Conservation (phyloP, 2,329 filamentous ascomycete species). For the Stagonosporopsis rhizophila region DNA sequence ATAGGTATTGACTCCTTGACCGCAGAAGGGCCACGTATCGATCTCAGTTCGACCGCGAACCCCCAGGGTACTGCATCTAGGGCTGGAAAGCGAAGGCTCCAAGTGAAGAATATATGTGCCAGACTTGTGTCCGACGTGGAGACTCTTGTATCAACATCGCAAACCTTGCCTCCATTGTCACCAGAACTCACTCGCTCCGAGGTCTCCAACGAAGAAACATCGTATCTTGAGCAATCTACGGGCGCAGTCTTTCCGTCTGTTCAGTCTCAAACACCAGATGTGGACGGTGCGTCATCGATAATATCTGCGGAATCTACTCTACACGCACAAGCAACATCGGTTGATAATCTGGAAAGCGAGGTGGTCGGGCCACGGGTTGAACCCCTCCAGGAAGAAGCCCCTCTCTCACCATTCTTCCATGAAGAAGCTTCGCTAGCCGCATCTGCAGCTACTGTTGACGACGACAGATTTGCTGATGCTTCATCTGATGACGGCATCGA, state of each 20-base stretch:
- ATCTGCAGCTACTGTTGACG: slow-evolving; percentile 46
- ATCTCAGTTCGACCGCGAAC: slow-evolving; percentile 25
- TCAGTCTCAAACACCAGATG: not conserved
- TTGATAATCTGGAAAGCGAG: not conserved
- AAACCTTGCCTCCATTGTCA: slow-evolving; percentile 65
- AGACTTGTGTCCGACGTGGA: slow-evolving; percentile 72
- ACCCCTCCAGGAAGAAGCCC: not conserved
- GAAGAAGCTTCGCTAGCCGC: slow-evolving; percentile 16
- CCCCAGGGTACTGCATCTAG: slow-evolving; percentile 52
- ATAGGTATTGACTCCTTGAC: slow-evolving; percentile 71
- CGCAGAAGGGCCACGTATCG: slow-evolving; percentile 33
- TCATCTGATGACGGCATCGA: slow-evolving; percentile 45
- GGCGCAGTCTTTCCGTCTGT: not conserved
- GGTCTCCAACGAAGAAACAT: slow-evolving; percentile 28
- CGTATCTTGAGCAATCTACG: slow-evolving; percentile 27
- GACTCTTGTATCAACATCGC: slow-evolving; percentile 67
- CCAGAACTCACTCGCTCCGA: slow-evolving; percentile 60
- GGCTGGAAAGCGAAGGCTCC: slow-evolving; percentile 70
- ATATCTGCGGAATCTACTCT: slow-evolving; percentile 1
- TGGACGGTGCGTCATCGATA: not conserved
- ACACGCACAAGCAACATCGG: slow-evolving; percentile 5
- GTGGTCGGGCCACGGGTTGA: not conserved
- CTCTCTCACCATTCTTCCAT: not conserved
- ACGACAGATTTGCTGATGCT: slow-evolving; percentile 53
- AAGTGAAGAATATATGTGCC: slow-evolving; percentile 68